Percentiles rank a stretch among this genome's conserved stretches.
phyloP scores from a whole-genome alignment of 148 eudicot genomes.

The Chenopodium berlandieri region DNA sequence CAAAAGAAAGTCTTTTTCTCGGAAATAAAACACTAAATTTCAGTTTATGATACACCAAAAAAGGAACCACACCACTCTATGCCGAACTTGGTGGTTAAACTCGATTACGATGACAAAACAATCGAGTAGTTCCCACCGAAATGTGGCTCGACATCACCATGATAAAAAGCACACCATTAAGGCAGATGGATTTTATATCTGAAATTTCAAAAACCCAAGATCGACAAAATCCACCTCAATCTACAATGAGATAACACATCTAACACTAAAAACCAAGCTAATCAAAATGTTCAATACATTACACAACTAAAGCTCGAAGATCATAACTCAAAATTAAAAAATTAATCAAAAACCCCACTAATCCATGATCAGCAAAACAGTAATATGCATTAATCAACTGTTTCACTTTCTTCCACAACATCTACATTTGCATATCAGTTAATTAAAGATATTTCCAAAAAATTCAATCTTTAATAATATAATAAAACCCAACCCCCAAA shows the following conservation, averaged over 20 bases:
- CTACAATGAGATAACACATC: not conserved
- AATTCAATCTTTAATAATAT: not conserved
- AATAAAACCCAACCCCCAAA: slow-evolving; percentile 9
- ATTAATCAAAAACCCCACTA: not conserved
- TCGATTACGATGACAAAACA: not conserved
- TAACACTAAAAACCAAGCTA: not conserved
- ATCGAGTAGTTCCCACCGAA: not conserved
- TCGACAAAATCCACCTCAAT: slow-evolving; percentile 1
- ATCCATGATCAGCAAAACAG: not conserved
- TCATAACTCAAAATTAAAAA: slow-evolving; percentile 1
- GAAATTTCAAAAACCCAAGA: not conserved
- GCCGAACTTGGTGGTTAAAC: not conserved
- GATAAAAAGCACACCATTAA: no score
- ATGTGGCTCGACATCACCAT: not conserved
- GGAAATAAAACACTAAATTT: no score
- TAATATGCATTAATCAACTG: slow-evolving; percentile 10
- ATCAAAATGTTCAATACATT: not conserved
- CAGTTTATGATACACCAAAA: no score
- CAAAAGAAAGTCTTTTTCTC: no score
- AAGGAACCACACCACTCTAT: not conserved
- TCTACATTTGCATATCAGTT: not conserved
- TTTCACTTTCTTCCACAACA: not conserved
- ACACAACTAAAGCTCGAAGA: slow-evolving; percentile 2
- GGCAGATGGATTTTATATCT: not conserved
- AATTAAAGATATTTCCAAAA: not conserved